Percentiles rank a stretch among this genome's conserved stretches.
These are phyloP conservation scores for Cladophialophora chaetospira DNA, from an alignment of 2,329 filamentous ascomycete species.

Conservation along the genomic window DNA sequence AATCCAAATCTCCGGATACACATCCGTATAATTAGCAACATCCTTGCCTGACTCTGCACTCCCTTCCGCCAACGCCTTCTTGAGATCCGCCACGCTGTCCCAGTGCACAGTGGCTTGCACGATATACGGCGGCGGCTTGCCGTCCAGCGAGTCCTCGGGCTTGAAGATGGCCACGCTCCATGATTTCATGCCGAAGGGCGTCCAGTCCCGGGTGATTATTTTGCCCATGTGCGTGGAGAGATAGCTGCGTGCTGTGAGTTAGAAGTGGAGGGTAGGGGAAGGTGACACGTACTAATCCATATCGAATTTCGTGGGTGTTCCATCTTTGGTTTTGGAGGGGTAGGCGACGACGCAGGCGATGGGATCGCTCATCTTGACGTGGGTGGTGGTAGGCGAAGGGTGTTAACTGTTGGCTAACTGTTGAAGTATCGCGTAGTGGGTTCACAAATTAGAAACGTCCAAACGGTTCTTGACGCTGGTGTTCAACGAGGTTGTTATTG, in stretches of 20 bases:
- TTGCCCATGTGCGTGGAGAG: background rate
- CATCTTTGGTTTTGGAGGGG: background rate
- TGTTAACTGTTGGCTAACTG: too few species aligned
- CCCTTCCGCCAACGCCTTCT: background rate
- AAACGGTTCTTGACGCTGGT: too few species aligned
- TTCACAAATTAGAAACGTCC: too few species aligned
- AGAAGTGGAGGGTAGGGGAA: background rate
- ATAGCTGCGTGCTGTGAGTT: background rate
- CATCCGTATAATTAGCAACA: background rate
- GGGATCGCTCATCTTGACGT: too few species aligned
- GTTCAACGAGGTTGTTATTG: too few species aligned
- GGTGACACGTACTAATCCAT: constrained; percentile 3
- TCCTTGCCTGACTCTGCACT: background rate
- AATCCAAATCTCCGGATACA: background rate
- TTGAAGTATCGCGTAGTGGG: too few species aligned
- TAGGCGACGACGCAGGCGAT: background rate
- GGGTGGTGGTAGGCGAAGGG: too few species aligned
- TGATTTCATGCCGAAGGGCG: background rate
- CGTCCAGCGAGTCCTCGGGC: background rate
- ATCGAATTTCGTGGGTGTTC: background rate
- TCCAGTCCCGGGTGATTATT: background rate
- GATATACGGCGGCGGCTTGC: background rate
- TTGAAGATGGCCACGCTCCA: background rate
- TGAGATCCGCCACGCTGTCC: background rate
- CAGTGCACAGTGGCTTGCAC: background rate